Evolutionary conservation across 768 basidiomycete species (phyloP).

Genomic region (Tricholoma terreum): DNA sequence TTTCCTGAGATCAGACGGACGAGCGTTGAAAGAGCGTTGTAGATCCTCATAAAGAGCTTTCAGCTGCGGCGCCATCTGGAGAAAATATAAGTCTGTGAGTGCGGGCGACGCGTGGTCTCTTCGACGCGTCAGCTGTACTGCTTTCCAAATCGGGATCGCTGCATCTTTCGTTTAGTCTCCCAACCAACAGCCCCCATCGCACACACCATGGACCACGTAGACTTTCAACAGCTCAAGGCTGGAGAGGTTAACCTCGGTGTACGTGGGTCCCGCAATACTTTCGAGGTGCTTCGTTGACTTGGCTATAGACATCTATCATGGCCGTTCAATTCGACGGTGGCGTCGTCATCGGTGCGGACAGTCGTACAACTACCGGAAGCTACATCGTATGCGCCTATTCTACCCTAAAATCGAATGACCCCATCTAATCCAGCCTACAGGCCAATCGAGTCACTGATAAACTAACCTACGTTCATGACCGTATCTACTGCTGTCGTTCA

Average conservation of each 20-base stretch:
- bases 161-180: constrained; percentile 5
- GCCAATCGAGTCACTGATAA: constrained; percentile 99
- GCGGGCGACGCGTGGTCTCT: constrained; percentile 36
- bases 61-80: constrained; percentile 53
- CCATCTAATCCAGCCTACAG: constrained; percentile 34
- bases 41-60: constrained; percentile 64
- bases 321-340: constrained; percentile 95
- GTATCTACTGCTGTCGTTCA: constrained; percentile 98
- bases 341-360: constrained; percentile 96
- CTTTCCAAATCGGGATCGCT: constrained; percentile 16
- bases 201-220: constrained; percentile 67
- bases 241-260: constrained; percentile 98
- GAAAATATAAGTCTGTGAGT: constrained; percentile 5
- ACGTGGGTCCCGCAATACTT: constrained; percentile 31
- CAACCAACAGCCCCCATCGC: constrained; percentile 20
- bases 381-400: constrained; percentile 70
- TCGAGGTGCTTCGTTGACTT: constrained; percentile 1
- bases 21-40: constrained; percentile 60
- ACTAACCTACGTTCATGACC: constrained; percentile 93
- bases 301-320: constrained; percentile 91
- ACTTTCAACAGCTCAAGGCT: constrained; percentile 83
- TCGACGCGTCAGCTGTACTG: constrained; percentile 51
- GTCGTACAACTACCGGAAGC: constrained; percentile 93
- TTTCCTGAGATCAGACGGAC: constrained; percentile 65
- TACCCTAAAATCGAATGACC: neutral